A percentile compares a stretch with the other conserved stretches of the same genome.
Conservation (phyloP, 139 green algal genomes). For the Coccomyxa sp. region DNA sequence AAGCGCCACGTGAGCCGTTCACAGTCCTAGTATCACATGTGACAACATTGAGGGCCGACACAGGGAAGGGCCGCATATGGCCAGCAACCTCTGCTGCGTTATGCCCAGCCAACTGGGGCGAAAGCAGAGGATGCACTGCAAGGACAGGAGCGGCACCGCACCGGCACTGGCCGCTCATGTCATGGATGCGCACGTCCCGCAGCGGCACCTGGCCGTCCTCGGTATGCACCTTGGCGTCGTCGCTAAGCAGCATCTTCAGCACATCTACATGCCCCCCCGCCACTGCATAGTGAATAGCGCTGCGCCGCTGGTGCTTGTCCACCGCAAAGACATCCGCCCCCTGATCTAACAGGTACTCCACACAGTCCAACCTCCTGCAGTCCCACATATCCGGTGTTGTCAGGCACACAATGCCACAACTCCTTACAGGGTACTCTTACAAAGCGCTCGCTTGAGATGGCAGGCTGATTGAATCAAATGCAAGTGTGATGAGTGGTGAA, state of each 20-base stretch:
- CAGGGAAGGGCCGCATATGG: no score
- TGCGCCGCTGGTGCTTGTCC: conserved; percentile 29
- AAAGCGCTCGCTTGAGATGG: no score
- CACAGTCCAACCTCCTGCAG: conserved; percentile 29
- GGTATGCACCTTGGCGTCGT: conserved; percentile 18
- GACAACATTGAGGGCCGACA: no score
- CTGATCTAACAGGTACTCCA: conserved; percentile 28
- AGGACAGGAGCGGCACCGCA: not conserved
- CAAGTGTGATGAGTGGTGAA: no score
- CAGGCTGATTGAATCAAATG: no score
- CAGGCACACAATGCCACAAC: not conserved
- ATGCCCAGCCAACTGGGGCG: no score
- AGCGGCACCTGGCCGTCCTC: conserved; percentile 23
- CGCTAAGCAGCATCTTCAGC: conserved; percentile 30
- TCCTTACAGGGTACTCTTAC: no score
- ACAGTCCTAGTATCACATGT: no score
- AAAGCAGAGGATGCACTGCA: not conserved
- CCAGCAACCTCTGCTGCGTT: no score
- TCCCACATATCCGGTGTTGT: no score
- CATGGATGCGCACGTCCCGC: conserved; percentile 28
- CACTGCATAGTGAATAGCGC: conserved; percentile 45
- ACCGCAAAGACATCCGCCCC: conserved; percentile 36
- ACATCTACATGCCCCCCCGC: conserved; percentile 19
- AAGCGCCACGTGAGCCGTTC: no score
- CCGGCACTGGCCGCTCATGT: conserved; percentile 44